These are phyloP conservation scores for Viola odorata DNA, from an alignment of 345 rosid genomes.

Conservation along the genomic window DNA sequence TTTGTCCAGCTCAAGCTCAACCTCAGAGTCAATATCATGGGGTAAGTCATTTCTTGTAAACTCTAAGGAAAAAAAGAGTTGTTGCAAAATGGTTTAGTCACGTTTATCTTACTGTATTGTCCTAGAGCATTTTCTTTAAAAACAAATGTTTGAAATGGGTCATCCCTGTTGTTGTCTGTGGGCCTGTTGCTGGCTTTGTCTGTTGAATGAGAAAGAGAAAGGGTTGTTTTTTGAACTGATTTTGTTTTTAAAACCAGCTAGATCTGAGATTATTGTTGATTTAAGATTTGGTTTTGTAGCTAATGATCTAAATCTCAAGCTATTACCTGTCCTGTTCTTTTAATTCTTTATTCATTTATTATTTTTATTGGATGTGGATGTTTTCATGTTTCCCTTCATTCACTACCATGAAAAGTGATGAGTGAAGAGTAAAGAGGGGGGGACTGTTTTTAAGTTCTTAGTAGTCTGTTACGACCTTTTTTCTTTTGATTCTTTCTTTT, in stretches of 20 bases:
- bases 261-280: constrained; percentile 30
- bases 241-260: constrained; percentile 14
- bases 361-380: no score
- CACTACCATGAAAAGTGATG: constrained; percentile 1
- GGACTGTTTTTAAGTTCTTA: background rate
- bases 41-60: constrained; percentile 46
- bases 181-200: background rate
- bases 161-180: background rate
- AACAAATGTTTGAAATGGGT: background rate
- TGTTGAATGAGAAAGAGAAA: background rate
- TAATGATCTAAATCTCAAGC: constrained; percentile 1
- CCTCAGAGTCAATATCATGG: constrained; percentile 93
- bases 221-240: constrained; percentile 1
- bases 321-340: background rate
- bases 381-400: background rate
- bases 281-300: background rate
- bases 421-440: constrained; percentile 7
- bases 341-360: no score
- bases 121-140: background rate
- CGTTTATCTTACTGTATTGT: background rate
- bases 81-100: no score
- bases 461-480: constrained; percentile 19
- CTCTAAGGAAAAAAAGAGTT: background rate
- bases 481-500: constrained; percentile 8
- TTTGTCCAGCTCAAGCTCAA: constrained; percentile 94